Percentiles rank a stretch among this genome's conserved stretches.
Evolutionary conservation across 768 basidiomycete genomes (phyloP).

Genomic region (Hericium coralloides): DNA sequence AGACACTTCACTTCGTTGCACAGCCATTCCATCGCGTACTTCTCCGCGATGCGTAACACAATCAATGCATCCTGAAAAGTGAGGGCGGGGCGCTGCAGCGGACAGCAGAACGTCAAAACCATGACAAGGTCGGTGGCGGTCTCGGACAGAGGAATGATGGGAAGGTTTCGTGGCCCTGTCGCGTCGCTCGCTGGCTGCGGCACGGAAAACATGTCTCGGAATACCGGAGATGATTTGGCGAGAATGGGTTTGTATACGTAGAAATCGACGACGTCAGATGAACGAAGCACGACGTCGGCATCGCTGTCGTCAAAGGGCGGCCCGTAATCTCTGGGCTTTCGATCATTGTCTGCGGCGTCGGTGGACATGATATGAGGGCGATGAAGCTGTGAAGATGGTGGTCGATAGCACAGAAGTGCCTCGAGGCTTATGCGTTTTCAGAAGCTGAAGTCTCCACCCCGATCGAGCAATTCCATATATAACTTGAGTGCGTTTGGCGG

Average conservation of each 20-base stretch:
- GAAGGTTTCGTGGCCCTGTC: not conserved
- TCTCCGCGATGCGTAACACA: not conserved
- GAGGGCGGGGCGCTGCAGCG: not conserved
- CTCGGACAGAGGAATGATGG: not conserved
- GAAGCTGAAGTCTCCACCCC: too few relatives aligned
- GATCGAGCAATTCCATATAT: too few relatives aligned
- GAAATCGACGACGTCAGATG: not conserved
- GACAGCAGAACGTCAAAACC: not conserved
- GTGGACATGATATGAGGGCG: too few relatives aligned
- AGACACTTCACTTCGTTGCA: too few relatives aligned
- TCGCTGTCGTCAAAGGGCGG: constrained; percentile 4
- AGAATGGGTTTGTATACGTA: not conserved
- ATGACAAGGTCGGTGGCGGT: not conserved
- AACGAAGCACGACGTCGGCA: not conserved
- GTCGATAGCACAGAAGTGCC: too few relatives aligned
- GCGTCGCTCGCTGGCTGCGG: not conserved
- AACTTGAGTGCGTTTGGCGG: too few relatives aligned
- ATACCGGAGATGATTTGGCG: not conserved
- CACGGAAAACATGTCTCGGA: not conserved
- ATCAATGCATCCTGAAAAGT: not conserved
- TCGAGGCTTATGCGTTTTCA: too few relatives aligned
- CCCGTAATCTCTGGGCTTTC: constrained; percentile 5
- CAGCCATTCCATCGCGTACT: not conserved
- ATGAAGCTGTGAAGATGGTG: too few relatives aligned
- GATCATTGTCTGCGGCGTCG: not conserved